phyloP scores from a whole-genome alignment of 2,329 filamentous ascomycete species.

The Aspergillus sp. region DNA sequence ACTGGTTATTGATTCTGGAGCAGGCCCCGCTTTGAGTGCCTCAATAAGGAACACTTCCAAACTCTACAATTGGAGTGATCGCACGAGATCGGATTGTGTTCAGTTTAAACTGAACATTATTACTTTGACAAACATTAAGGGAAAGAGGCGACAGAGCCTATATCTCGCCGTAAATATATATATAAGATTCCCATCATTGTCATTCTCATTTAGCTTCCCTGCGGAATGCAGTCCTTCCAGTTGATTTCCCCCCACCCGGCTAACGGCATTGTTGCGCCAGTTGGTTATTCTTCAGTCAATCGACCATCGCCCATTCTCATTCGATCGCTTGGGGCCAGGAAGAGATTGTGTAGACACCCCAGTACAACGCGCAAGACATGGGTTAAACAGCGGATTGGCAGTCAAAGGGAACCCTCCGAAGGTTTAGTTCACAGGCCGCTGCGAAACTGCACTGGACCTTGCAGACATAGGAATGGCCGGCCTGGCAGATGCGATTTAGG shows the following conservation, averaged over 20 bases:
- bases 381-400: background rate
- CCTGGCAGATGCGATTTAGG: conserved; percentile 2
- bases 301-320: background rate
- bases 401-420: background rate
- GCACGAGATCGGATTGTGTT: background rate
- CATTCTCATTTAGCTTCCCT: background rate
- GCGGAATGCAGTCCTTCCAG: conserved; percentile 12
- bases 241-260: conserved; percentile 15
- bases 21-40: background rate
- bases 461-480: conserved; percentile 14
- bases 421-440: background rate
- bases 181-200: too few relatives aligned
- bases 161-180: background rate
- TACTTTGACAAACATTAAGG: background rate
- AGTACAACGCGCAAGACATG: background rate
- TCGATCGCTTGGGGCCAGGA: background rate
- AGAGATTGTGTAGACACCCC: background rate
- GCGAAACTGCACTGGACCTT: conserved; percentile 14
- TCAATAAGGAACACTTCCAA: conserved; percentile 1
- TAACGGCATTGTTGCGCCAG: conserved; percentile 23
- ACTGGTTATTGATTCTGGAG: conserved; percentile 6
- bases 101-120: background rate
- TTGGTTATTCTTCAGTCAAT: conserved; percentile 8
- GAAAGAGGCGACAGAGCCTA: background rate
- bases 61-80: background rate